Evolutionary conservation across 1,284 basidiomycete species (phyloP), one percentile per base, ranked within the genome.

Genomic region (Porodaedalea pini): DNA sequence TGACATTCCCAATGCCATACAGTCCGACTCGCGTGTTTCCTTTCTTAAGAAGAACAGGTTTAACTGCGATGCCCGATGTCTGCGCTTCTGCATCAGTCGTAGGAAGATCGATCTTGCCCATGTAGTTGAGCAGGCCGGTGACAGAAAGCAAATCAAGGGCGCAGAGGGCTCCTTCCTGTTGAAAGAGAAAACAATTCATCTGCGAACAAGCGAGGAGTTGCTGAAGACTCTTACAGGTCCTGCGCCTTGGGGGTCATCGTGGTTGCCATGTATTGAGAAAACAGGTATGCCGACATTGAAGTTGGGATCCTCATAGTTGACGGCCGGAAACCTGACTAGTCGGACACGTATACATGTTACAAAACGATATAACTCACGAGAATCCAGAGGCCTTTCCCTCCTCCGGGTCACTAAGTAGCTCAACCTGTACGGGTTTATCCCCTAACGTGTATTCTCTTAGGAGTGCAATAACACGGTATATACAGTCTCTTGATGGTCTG

Each of bases 221-320:
- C 15, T 36, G 53, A 34, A 25, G 37, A 27, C 19, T 70, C 89
- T 63, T 65, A 93, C 93, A 8, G 90, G 81, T 11, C 94, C 94
- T 10, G 94, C 88, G 21, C 96, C 97, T 73, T 99, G 97, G 31
- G 97, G 96, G 66, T 99, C 96, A 68, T 99, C 97, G 71, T 99
- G 97, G 68, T 99, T 99, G 41, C 96, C 97, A 67, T 99, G 96
- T 45, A 99, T 99, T 0, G 95, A 98, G 73, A 99, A 99, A 21
- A 98, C 90, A 2, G 97, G 97, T 27, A 97, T 92, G 19, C 85
- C 86, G 54, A 99, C 82, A 67, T 99, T 99, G 58, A 98, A 78
- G 69, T 99, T 98, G 0, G 88, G 85, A 68, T 99, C 97, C 73
- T 99, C 94, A 67, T 99, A 99, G 70, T 99, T 99, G 64, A 99